Conservation (phyloP, 1,139 yeast species). For the Trichomonascaceae sp. region DNA sequence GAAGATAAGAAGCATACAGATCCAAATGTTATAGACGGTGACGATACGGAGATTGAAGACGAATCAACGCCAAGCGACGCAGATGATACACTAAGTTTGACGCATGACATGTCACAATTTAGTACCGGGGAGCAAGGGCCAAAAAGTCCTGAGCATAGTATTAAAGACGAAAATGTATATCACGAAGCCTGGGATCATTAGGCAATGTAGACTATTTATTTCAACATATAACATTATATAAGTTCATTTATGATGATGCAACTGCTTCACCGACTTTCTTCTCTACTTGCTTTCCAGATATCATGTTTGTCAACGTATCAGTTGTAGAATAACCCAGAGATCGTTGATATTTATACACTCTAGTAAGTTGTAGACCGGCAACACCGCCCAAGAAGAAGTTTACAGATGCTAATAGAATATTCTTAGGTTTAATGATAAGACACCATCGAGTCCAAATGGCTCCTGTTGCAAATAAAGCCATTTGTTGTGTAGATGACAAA, state of each 20-base stretch:
- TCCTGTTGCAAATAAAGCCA: slow-evolving; percentile 88
- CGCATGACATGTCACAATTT: background rate
- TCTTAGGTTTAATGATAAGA: slow-evolving; percentile 83
- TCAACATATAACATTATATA: background rate
- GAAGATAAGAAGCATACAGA: background rate
- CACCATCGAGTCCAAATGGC: slow-evolving; percentile 99
- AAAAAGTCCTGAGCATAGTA: background rate
- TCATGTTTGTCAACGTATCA: slow-evolving; percentile 53
- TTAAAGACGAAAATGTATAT: background rate
- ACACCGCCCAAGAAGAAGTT: slow-evolving; percentile 90
- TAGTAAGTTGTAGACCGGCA: slow-evolving; percentile 74
- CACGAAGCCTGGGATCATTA: background rate
- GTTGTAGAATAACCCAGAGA: slow-evolving; percentile 43
- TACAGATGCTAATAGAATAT: slow-evolving; percentile 81
- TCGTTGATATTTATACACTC: slow-evolving; percentile 62
- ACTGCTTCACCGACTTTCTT: background rate
- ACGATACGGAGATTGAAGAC: background rate
- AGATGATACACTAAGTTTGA: background rate
- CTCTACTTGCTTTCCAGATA: slow-evolving; percentile 38
- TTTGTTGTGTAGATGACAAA: slow-evolving; percentile 84
- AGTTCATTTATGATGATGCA: background rate
- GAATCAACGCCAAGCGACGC: background rate
- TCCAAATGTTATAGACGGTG: background rate
- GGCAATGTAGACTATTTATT: background rate
- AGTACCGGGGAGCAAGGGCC: background rate